Conservation (phyloP, 768 basidiomycete species). For the Gyrodon lividus region DNA sequence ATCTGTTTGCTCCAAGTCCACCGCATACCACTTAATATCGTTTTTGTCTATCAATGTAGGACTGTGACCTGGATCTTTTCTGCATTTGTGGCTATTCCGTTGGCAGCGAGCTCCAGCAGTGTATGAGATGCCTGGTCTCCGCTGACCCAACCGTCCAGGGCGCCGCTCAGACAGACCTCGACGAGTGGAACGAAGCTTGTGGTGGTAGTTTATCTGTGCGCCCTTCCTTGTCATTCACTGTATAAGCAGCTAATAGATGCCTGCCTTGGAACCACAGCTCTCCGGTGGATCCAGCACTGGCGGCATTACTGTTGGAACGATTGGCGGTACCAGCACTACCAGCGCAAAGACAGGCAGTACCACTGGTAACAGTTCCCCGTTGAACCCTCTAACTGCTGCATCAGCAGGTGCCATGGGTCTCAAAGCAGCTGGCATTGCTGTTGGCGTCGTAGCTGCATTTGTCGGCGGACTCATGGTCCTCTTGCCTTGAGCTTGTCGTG, state of each 20-base stretch:
- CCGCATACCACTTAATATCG: too few relatives aligned
- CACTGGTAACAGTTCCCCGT: background rate
- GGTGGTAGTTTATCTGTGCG: conserved; percentile 19
- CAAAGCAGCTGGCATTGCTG: background rate
- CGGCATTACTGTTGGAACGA: conserved; percentile 4
- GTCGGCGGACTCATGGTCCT: conserved; percentile 12
- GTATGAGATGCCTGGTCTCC: conserved; percentile 19
- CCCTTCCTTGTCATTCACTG: background rate
- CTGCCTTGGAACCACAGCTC: conserved; percentile 7
- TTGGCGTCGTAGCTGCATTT: conserved; percentile 10
- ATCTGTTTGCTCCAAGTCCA: background rate
- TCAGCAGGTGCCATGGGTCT: conserved; percentile 4
- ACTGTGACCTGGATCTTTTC: conserved; percentile 1
- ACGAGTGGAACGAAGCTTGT: conserved; percentile 17
- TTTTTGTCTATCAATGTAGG: background rate
- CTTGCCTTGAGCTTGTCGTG: background rate
- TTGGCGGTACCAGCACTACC: background rate
- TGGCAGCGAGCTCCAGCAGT: conserved; percentile 12
- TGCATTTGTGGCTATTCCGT: conserved; percentile 15
- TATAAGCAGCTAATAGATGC: background rate
- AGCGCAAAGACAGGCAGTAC: background rate
- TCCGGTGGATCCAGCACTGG: background rate
- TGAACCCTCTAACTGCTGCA: conserved; percentile 6
- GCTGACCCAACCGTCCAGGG: background rate
- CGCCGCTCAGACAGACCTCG: conserved; percentile 9